Percentiles rank a stretch among this genome's conserved stretches.
These are phyloP conservation scores for Solanum piurae DNA, from an alignment of 257 asterid genomes.

Conservation along the genomic window DNA sequence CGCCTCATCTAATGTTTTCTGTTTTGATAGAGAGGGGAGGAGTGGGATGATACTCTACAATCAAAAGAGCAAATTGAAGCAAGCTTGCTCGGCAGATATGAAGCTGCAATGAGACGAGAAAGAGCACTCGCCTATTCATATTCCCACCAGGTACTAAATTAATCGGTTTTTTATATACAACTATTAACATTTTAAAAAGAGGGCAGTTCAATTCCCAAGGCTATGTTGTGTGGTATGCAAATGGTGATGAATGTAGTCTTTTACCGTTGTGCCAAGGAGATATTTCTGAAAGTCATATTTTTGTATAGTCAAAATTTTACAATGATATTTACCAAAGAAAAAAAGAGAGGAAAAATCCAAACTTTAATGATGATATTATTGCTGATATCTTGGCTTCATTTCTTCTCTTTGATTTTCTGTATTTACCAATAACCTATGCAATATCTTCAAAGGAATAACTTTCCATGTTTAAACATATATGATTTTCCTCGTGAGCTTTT, in stretches of 20 bases:
- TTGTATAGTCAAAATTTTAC: neutral
- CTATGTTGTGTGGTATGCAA: neutral
- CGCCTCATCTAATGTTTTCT: neutral
- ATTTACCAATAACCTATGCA: neutral
- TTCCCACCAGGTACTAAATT: slow-evolving; percentile 10
- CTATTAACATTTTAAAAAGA: neutral
- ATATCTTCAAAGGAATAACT: neutral
- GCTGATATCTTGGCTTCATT: neutral
- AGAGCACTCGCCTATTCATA: slow-evolving; percentile 14
- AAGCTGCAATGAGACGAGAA: slow-evolving; percentile 16
- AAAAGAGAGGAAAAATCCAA: neutral
- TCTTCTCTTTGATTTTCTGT: neutral
- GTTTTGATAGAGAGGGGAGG: slow-evolving; percentile 13
- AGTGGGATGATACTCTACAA: slow-evolving; percentile 12
- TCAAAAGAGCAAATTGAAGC: slow-evolving; percentile 16
- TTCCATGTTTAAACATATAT: neutral
- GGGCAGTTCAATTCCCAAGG: neutral
- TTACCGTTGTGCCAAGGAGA: neutral
- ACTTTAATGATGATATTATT: neutral
- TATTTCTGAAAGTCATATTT: neutral
- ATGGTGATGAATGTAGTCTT: neutral
- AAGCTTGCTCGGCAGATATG: slow-evolving; percentile 7
- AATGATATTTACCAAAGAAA: neutral
- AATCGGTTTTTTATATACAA: neutral
- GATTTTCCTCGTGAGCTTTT: neutral